phyloP scores from a whole-genome alignment of 305 asterid species.

The Rubia tinctorum region DNA sequence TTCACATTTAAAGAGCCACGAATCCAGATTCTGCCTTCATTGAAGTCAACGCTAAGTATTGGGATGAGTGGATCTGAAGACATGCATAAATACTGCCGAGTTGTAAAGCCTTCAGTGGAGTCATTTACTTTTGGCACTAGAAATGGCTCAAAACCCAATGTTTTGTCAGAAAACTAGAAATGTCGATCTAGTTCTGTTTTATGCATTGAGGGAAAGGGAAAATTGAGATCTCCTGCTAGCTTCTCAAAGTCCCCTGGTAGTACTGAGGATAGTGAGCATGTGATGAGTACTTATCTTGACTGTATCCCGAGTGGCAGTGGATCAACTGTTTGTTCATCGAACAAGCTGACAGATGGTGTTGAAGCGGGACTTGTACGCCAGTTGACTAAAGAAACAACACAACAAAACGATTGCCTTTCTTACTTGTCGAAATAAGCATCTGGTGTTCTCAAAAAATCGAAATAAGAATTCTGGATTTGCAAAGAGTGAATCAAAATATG shows the following conservation, averaged over 20 bases:
- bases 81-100: slow-evolving; percentile 39
- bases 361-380: neutral
- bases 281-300: too few species aligned
- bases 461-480: slow-evolving; percentile 37
- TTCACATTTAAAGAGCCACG: slow-evolving; percentile 13
- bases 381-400: slow-evolving; percentile 18
- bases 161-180: too few species aligned
- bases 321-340: slow-evolving; percentile 4
- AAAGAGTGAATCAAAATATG: slow-evolving; percentile 25
- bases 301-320: too few species aligned
- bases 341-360: slow-evolving; percentile 12
- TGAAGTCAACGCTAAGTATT: slow-evolving; percentile 18
- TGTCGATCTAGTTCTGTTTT: too few species aligned
- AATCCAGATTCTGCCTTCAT: slow-evolving; percentile 7
- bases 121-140: slow-evolving; percentile 16
- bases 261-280: neutral
- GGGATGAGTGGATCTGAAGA: slow-evolving; percentile 24
- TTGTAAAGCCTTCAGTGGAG: slow-evolving; percentile 29
- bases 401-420: slow-evolving; percentile 22
- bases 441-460: slow-evolving; percentile 32
- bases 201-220: too few species aligned
- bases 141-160: slow-evolving; percentile 7
- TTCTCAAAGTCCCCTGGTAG: neutral
- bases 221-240: too few species aligned
- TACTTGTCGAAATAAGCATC: slow-evolving; percentile 44